Evolutionary conservation across 1,284 basidiomycete species (phyloP), one percentile per base, ranked within the genome.

Genomic region (Puccinia hordei): DNA sequence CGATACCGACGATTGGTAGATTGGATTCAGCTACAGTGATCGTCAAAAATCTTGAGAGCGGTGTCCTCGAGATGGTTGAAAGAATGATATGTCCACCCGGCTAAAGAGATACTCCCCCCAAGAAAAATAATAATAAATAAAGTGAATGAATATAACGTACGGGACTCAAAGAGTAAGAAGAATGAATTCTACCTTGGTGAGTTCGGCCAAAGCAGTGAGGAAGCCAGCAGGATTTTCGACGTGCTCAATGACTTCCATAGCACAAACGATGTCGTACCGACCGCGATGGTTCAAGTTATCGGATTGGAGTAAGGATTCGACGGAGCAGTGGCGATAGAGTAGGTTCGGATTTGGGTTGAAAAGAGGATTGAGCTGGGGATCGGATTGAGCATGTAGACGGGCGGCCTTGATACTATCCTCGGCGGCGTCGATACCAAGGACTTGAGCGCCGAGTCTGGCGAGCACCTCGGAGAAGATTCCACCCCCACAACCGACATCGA

Each of bases 161-260:
- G 30, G 46, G 13, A 27, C 15, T 17, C 30, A 38, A 55, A 53
- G 59, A 73, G 53, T 1, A 33, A 57, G 41, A n/a, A n/a, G 10
- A 41, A 51, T 27, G 0, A 41, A 38, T 24, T 17, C 71, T 81
- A 93, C 94, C 87, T 95, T 97, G 82, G 95, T 90, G 72, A 97
- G 89, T 81, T 92, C 88, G 0, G 92, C 91, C 82, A 94, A 92
- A 68, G 91, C 91, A 65, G 89, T 88, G 73, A 98, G 88, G 86
- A 99, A 99, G 9, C 89, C 89, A 15, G 90, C 88, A 0, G 97
- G 96, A 83, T 95, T 91, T 84, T 97, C 92, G 81, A 99, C 97
- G 85, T 99, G 97, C 87, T 99, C 97, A 61, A 99, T 85, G 22
- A 99, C 95, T 85, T 99, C 97, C 94, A 99, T 95, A 13, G 94